Base-by-base conservation (phyloP, 257 asterid genomes). In the Primulina eburnea region DNA sequence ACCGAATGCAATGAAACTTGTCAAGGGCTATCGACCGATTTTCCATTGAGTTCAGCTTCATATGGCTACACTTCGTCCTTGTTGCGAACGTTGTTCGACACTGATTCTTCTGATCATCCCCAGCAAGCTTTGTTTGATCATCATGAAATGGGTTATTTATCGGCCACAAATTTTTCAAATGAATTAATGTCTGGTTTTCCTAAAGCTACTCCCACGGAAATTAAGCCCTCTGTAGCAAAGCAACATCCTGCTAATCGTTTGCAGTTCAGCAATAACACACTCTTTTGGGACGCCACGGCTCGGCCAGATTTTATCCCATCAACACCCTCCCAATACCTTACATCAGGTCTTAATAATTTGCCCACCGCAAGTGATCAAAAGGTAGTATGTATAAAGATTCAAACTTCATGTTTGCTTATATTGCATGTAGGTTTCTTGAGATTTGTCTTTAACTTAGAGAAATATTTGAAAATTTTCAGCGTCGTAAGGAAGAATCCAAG, bases 51-150 rank as follows among this genome's bases (percentile, higher is more conserved):
- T 58, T 68, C 81, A 57, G 11, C 71, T 62, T 73, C 86, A 37
- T 78, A 52, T 50, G 77, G 73, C 61, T 78, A 73, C 74, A 40
- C 82, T 64, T 77, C 88, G 34, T 24, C 71, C 60, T 57, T 86
- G 77, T 69, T 86, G 62, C 95, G 82, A 40, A 78, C 79, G 3
- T 67, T 87, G 38, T 85, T 87, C 8, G 85, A 79, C n/a, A 6
- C 78, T 2, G 84, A 79, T 56, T 67, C 75, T 56, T 67, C 75
- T 65, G 77, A 80, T 59, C 76, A 78, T 7, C 78, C 28, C 10
- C 63, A 70, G 4, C 80, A 77, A 64, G 28, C 76, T 57, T 33
- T 79, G 4, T 59, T 38, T 10, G 69, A 65, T 11, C 71, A 67
- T 14, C 71, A 64, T 20, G 17, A 71, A 11, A 68, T 64, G 24